These are phyloP conservation scores for Kwoniella bestiolae DNA, from an alignment of 768 basidiomycete genomes.

Conservation along the genomic window DNA sequence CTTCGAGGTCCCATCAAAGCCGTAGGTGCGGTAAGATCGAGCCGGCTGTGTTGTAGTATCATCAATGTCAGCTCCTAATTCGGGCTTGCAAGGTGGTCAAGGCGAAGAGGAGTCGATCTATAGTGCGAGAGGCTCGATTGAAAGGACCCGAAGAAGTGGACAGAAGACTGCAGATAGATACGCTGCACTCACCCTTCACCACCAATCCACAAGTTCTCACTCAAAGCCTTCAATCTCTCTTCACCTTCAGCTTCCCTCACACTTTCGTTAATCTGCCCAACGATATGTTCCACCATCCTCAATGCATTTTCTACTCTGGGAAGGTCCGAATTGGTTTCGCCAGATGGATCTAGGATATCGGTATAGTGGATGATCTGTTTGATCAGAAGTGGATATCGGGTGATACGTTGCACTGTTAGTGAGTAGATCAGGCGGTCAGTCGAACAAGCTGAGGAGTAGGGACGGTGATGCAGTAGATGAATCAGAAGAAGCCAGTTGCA, in stretches of 20 bases:
- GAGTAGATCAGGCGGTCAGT: neutral
- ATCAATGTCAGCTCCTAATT: neutral
- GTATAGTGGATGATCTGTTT: constrained; percentile 23
- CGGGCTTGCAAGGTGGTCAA: neutral
- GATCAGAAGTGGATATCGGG: constrained; percentile 88
- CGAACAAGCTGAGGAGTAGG: no score
- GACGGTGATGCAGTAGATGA: neutral
- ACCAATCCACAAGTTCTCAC: constrained; percentile 83
- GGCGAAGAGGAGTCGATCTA: neutral
- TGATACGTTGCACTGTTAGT: constrained; percentile 85
- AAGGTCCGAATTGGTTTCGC: constrained; percentile 64
- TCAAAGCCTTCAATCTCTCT: constrained; percentile 74
- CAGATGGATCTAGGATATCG: neutral
- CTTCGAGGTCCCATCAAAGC: constrained; percentile 78
- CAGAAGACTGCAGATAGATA: neutral
- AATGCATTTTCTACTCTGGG: constrained; percentile 65
- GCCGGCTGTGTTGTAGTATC: constrained; percentile 61
- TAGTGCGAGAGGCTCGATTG: no score
- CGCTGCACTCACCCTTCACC: constrained; percentile 65
- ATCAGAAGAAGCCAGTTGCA: constrained; percentile 5
- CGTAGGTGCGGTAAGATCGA: constrained; percentile 90
- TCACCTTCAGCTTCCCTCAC: constrained; percentile 81
- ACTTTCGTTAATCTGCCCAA: constrained; percentile 82
- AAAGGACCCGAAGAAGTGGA: neutral
- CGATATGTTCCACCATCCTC: constrained; percentile 70